Evolutionary conservation across 805 yeast genomes (phyloP).

Genomic region (Candida manassasensis): DNA sequence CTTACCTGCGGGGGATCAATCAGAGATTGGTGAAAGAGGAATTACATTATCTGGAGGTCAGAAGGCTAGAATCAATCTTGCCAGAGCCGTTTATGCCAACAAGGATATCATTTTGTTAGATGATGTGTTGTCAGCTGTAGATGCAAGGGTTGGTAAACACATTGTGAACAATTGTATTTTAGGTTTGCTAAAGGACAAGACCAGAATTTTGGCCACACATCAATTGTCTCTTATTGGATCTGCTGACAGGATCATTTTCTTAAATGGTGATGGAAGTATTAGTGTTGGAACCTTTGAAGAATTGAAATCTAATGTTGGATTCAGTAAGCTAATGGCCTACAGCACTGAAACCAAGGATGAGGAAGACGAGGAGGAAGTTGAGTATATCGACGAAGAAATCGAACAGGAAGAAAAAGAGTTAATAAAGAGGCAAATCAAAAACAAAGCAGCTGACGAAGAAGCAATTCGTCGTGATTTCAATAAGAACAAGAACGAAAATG

Average conservation of each 20-base stretch:
- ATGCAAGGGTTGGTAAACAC: constrained; percentile 35
- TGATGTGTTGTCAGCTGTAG: constrained; percentile 36
- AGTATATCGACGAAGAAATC: constrained; percentile 10
- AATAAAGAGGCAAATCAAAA: constrained; percentile 13
- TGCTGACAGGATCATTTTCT: constrained; percentile 27
- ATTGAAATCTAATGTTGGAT: constrained; percentile 22
- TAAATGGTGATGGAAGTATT: constrained; percentile 29
- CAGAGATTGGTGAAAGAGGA: constrained; percentile 37
- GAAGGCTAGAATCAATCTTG: constrained; percentile 32
- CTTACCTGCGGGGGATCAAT: constrained; percentile 31
- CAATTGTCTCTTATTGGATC: constrained; percentile 30
- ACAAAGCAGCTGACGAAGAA: constrained; percentile 25
- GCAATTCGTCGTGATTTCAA: constrained; percentile 29
- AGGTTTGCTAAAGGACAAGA: constrained; percentile 24
- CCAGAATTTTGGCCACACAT: constrained; percentile 36
- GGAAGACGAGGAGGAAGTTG: constrained; percentile 13
- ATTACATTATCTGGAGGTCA: constrained; percentile 36
- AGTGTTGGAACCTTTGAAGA: constrained; percentile 27
- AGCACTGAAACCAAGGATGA: constrained; percentile 14
- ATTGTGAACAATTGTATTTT: constrained; percentile 28
- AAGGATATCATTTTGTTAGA: constrained; percentile 27
- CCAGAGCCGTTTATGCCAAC: constrained; percentile 32
- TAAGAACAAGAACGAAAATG: constrained; percentile 18
- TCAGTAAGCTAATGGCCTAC: constrained; percentile 25
- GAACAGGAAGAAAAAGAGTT: constrained; percentile 15